phyloP scores from a whole-genome alignment of 768 basidiomycete genomes.

The Boletellus emodensis region DNA sequence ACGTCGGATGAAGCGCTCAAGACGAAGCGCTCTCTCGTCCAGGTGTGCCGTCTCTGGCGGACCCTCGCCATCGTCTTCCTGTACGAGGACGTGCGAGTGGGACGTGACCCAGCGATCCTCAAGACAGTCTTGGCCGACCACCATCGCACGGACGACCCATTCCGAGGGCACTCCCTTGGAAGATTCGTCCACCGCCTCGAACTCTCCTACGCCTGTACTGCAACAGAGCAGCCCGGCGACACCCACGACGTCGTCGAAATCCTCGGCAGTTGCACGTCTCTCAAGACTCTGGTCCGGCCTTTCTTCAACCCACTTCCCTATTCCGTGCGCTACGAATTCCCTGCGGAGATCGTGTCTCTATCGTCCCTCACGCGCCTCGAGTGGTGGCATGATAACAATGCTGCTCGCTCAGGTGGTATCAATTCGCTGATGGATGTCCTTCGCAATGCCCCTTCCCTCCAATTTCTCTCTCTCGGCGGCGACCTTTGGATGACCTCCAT shows the following conservation, averaged over 20 bases:
- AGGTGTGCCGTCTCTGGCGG: conserved; percentile 60
- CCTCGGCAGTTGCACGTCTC: conserved; percentile 43
- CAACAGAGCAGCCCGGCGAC: conserved; percentile 31
- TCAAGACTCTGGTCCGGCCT: conserved; percentile 56
- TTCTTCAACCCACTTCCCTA: conserved; percentile 21
- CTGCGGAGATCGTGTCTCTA: conserved; percentile 43
- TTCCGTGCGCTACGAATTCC: conserved; percentile 48
- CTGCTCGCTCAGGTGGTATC: conserved; percentile 60
- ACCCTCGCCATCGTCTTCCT: conserved; percentile 42
- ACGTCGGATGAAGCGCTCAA: conserved; percentile 29
- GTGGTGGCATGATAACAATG: conserved; percentile 60
- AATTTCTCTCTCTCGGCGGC: conserved; percentile 57
- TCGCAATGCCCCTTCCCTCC: conserved; percentile 47
- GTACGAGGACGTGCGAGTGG: conserved; percentile 52
- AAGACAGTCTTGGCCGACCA: conserved; percentile 27
- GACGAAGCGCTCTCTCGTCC: conserved; percentile 41
- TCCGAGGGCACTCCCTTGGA: conserved; percentile 23
- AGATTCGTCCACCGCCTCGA: conserved; percentile 51
- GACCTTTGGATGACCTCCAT: conserved; percentile 29
- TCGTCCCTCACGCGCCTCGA: conserved; percentile 57
- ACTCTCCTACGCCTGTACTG: conserved; percentile 55
- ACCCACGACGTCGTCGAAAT: conserved; percentile 42
- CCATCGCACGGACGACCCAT: conserved; percentile 4
- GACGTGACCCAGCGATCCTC: conserved; percentile 29
- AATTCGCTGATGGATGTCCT: conserved; percentile 57